Evolutionary conservation across 192 early-diverging fungal genomes (phyloP).

Genomic region (Coemansia sp.): DNA sequence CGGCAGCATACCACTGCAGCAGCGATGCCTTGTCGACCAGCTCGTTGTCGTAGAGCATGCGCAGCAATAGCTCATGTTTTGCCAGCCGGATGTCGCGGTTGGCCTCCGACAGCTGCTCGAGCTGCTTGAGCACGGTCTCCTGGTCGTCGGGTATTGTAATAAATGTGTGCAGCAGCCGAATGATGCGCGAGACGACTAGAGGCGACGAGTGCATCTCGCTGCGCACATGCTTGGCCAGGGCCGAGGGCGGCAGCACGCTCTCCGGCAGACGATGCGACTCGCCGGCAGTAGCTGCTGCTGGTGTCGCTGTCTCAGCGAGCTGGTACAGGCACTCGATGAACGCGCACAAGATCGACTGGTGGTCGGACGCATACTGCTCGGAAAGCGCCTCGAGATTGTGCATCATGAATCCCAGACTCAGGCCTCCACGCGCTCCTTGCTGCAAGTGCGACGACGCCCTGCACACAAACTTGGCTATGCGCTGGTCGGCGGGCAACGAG

Average conservation of each 20-base stretch:
- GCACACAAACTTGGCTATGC: slow-evolving; percentile 54
- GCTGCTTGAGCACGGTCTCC: slow-evolving; percentile 31
- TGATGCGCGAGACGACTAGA: slow-evolving; percentile 32
- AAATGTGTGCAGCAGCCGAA: slow-evolving; percentile 43
- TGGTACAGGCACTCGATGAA: slow-evolving; percentile 51
- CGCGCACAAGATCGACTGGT: slow-evolving; percentile 42
- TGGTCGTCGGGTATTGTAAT: slow-evolving; percentile 47
- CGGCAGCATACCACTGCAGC: slow-evolving; percentile 29
- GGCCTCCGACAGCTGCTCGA: slow-evolving; percentile 49
- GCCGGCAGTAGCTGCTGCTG: not conserved
- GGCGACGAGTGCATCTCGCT: slow-evolving; percentile 21
- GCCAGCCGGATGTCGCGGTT: slow-evolving; percentile 24
- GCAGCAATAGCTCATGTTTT: slow-evolving; percentile 37
- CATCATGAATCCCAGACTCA: slow-evolving; percentile 55
- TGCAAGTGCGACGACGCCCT: slow-evolving; percentile 54
- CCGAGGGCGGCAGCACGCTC: slow-evolving; percentile 22
- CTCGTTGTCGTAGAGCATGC: slow-evolving; percentile 48
- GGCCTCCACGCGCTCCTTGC: slow-evolving; percentile 49
- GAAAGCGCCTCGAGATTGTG: slow-evolving; percentile 42
- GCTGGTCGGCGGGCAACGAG: slow-evolving; percentile 47
- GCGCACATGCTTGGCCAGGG: slow-evolving; percentile 38
- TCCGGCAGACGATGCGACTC: not conserved
- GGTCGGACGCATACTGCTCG: slow-evolving; percentile 40
- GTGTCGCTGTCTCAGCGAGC: slow-evolving; percentile 22
- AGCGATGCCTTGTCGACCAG: slow-evolving; percentile 40